phyloP scores from a whole-genome alignment of 2,329 filamentous ascomycete genomes.

The Nemania serpens region DNA sequence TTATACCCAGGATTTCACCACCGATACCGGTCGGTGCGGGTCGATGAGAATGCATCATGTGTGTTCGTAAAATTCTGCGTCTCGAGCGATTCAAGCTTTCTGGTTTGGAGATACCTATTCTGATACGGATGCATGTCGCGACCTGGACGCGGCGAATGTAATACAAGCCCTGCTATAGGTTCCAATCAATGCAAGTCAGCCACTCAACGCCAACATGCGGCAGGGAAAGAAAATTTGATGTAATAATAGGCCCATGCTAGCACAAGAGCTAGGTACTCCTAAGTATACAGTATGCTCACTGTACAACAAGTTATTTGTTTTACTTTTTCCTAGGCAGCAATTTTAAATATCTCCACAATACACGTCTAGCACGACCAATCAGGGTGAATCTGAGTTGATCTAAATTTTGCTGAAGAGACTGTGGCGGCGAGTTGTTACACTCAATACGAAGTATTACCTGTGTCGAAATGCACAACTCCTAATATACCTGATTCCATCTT shows the following conservation, averaged over 20 bases:
- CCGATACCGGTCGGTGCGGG: neutral
- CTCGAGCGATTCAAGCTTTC: neutral
- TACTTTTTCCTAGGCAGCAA: conserved; percentile 3
- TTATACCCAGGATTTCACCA: neutral
- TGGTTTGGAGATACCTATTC: neutral
- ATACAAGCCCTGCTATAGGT: conserved; percentile 21
- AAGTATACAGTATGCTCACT: conserved; percentile 22
- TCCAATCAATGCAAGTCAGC: conserved; percentile 27
- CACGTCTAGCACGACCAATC: no score
- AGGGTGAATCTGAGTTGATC: no score
- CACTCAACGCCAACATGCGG: conserved; percentile 19
- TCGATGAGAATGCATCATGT: neutral
- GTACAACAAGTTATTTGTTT: conserved; percentile 7
- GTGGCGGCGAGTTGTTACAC: no score
- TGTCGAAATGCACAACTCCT: no score
- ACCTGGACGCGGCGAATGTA: conserved; percentile 11
- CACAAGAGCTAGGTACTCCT: conserved; percentile 5
- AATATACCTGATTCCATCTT: no score
- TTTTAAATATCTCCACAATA: neutral
- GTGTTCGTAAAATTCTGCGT: conserved; percentile 15
- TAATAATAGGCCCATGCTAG: conserved; percentile 6
- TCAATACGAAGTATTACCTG: no score
- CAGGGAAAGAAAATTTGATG: conserved; percentile 16
- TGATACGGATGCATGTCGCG: conserved; percentile 11
- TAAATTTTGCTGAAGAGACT: no score